A percentile compares a stretch with the other conserved stretches of the same genome.
Conservation (phyloP, 306 rosid genomes). For the Pyrus pyrifolia region DNA sequence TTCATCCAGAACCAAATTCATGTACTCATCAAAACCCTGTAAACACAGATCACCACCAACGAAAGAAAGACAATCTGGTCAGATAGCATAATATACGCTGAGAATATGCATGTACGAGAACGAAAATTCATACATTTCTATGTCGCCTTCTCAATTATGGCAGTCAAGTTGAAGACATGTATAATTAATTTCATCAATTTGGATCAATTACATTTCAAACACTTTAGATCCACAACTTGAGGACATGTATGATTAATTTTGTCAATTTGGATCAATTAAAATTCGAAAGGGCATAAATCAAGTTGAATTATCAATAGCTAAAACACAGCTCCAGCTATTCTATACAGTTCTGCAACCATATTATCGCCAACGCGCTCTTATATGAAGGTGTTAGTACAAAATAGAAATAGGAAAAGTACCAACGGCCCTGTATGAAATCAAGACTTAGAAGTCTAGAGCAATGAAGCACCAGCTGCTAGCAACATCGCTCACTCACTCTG, state of each 20-base stretch:
- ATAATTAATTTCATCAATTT: too few relatives aligned
- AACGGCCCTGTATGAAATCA: background rate
- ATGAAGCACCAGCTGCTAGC: too few relatives aligned
- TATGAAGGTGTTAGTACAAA: background rate
- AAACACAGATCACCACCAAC: background rate
- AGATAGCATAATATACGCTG: background rate
- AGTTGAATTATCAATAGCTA: background rate
- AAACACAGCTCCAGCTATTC: background rate
- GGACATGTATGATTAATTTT: background rate
- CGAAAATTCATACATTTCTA: background rate
- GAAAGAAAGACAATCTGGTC: background rate
- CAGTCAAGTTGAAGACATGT: background rate
- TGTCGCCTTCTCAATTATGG: background rate
- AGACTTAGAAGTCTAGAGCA: background rate
- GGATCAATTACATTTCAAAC: background rate
- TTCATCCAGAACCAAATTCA: slow-evolving; percentile 60
- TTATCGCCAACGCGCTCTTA: background rate
- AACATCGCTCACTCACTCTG: too few relatives aligned
- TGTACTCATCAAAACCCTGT: slow-evolving; percentile 76
- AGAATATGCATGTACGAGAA: background rate
- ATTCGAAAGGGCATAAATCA: background rate
- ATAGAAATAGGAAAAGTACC: background rate
- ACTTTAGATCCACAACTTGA: background rate
- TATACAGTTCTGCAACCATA: background rate
- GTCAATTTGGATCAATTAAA: background rate